phyloP scores from a whole-genome alignment of 495 filamentous ascomycete genomes.

The Aspergillus sclerotiicarbonarius region DNA sequence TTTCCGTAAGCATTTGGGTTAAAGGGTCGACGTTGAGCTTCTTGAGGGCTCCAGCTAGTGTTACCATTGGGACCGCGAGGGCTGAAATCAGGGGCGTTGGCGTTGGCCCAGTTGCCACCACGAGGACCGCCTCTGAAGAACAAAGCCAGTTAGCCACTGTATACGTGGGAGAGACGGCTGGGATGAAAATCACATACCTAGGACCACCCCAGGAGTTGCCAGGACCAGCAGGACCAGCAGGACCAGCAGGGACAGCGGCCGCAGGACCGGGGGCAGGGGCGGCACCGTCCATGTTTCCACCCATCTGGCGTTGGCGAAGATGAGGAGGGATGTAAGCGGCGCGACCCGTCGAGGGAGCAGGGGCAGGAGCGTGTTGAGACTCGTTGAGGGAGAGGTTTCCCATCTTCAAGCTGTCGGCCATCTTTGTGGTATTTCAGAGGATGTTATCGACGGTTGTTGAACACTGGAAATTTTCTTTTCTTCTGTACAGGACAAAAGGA shows the following conservation, averaged over 20 bases:
- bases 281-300: slow-evolving; percentile 43
- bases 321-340: slow-evolving; percentile 95
- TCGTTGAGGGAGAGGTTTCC: slow-evolving; percentile 74
- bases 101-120: slow-evolving; percentile 68
- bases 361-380: slow-evolving; percentile 62
- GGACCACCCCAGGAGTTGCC: slow-evolving; percentile 27
- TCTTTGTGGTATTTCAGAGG: slow-evolving; percentile 49
- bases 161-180: slow-evolving; percentile 1
- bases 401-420: slow-evolving; percentile 97
- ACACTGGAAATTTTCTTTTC: slow-evolving; percentile 12
- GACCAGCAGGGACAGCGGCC: slow-evolving; percentile 14
- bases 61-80: slow-evolving; percentile 56
- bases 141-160: slow-evolving; percentile 10
- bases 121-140: slow-evolving; percentile 42
- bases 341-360: slow-evolving; percentile 47
- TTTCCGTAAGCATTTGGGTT: slow-evolving; percentile 69
- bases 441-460: slow-evolving; percentile 12
- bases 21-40: slow-evolving; percentile 47
- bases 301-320: slow-evolving; percentile 63
- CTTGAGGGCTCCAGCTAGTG: slow-evolving; percentile 35
- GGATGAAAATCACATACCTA: slow-evolving; percentile 35
- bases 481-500: slow-evolving; percentile 15
- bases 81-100: slow-evolving; percentile 65
- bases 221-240: slow-evolving; percentile 32
- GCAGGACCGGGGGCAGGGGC: slow-evolving; percentile 22